Evolutionary conservation across 1,284 basidiomycete genomes (phyloP).

Genomic region (Fistulinella cinereoalba): DNA sequence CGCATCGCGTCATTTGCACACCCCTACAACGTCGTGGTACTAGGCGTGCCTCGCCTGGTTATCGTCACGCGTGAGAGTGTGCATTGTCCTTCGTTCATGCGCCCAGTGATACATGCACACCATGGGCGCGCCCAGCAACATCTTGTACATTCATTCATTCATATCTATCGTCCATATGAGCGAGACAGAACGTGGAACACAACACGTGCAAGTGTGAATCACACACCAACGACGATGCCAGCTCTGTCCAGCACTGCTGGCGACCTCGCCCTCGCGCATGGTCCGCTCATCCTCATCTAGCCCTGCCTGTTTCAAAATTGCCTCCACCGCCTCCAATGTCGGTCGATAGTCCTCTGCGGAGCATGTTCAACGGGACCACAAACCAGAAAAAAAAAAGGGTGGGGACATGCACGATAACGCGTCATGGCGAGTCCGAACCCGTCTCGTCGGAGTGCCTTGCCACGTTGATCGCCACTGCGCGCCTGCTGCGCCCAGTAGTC

Average conservation of each 20-base stretch:
- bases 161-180: too few species aligned
- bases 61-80: too few species aligned
- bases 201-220: too few species aligned
- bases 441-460: slow-evolving; percentile 77
- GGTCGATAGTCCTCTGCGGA: slow-evolving; percentile 73
- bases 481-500: slow-evolving; percentile 84
- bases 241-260: slow-evolving; percentile 42
- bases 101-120: too few species aligned
- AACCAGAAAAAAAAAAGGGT: too few species aligned
- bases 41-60: too few species aligned
- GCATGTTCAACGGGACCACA: slow-evolving; percentile 15
- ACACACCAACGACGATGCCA: slow-evolving; percentile 50
- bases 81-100: too few species aligned
- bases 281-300: slow-evolving; percentile 82
- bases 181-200: too few species aligned
- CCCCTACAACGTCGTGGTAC: too few species aligned
- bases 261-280: slow-evolving; percentile 28
- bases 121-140: too few species aligned
- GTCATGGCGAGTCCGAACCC: slow-evolving; percentile 75
- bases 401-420: slow-evolving; percentile 67
- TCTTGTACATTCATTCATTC: too few species aligned
- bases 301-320: slow-evolving; percentile 82
- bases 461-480: slow-evolving; percentile 56
- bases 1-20: too few species aligned
- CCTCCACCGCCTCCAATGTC: slow-evolving; percentile 77